These are phyloP conservation scores for Pneumocystis oryctolagi DNA, from an alignment of 1,139 yeast species.

Conservation along the genomic window DNA sequence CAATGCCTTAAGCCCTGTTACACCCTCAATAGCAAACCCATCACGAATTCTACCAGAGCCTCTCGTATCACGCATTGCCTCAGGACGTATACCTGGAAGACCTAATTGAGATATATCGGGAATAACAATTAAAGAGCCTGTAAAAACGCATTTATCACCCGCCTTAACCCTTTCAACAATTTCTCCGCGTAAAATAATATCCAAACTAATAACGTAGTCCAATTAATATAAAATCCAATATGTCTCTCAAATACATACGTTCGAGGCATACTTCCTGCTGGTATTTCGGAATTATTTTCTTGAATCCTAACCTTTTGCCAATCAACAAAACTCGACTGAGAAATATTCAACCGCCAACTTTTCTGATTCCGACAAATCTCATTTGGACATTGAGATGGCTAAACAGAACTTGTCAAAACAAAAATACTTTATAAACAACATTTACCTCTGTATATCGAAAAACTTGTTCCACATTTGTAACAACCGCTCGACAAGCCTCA, in stretches of 20 bases:
- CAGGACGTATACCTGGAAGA: slow-evolving; percentile 90
- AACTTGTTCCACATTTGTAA: slow-evolving; percentile 82
- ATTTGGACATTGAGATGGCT: slow-evolving; percentile 75
- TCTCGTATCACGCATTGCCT: slow-evolving; percentile 55
- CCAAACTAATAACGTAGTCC: slow-evolving; percentile 29
- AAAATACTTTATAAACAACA: not conserved
- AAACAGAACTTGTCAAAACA: not conserved
- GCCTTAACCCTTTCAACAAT: slow-evolving; percentile 94
- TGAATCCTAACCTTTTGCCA: slow-evolving; percentile 97
- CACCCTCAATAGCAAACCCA: slow-evolving; percentile 50
- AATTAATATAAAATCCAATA: not conserved
- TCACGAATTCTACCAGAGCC: slow-evolving; percentile 47
- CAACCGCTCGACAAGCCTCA: slow-evolving; percentile 70
- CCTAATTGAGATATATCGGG: slow-evolving; percentile 94
- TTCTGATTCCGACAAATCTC: slow-evolving; percentile 80
- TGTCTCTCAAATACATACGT: slow-evolving; percentile 27
- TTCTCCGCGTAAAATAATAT: slow-evolving; percentile 85
- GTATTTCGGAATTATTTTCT: slow-evolving; percentile 89
- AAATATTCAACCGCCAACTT: slow-evolving; percentile 67
- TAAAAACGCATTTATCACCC: slow-evolving; percentile 88
- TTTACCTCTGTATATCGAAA: slow-evolving; percentile 67
- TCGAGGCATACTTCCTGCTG: slow-evolving; percentile 98
- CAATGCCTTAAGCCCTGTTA: slow-evolving; percentile 65
- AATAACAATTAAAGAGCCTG: slow-evolving; percentile 89
- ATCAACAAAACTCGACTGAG: slow-evolving; percentile 79